phyloP scores from a whole-genome alignment of 768 basidiomycete genomes.

The Neoboletus brunneissimus region DNA sequence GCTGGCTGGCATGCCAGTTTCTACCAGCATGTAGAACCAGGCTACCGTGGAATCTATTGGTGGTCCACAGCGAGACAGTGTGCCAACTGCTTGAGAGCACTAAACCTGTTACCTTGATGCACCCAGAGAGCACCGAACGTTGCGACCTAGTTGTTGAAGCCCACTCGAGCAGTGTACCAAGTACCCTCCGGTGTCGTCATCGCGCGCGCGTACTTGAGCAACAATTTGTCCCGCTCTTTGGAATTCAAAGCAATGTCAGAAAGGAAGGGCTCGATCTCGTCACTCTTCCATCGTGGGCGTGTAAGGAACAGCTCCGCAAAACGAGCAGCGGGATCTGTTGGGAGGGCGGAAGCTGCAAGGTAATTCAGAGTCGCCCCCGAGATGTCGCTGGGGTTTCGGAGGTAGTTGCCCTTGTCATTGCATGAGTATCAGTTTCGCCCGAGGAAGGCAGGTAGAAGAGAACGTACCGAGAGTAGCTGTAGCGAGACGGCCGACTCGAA shows the following conservation, averaged over 20 bases:
- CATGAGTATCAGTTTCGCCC: background rate
- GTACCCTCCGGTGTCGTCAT: conserved; percentile 63
- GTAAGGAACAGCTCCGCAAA: conserved; percentile 89
- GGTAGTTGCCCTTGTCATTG: conserved; percentile 71
- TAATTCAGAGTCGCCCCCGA: conserved; percentile 51
- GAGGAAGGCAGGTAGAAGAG: background rate
- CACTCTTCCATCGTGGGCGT: conserved; percentile 68
- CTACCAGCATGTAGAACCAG: background rate
- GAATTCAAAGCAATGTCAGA: conserved; percentile 75
- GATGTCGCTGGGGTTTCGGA: conserved; percentile 42
- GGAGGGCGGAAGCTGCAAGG: conserved; percentile 73
- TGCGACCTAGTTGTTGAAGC: conserved; percentile 46
- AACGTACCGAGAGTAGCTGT: conserved; percentile 60
- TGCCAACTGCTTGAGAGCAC: background rate
- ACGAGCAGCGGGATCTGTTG: conserved; percentile 72
- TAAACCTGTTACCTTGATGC: background rate
- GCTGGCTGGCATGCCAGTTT: background rate
- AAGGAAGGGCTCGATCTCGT: conserved; percentile 82
- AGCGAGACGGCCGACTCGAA: conserved; percentile 66
- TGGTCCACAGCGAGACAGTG: background rate
- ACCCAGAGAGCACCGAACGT: background rate
- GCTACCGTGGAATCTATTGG: background rate
- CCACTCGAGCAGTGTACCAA: conserved; percentile 73
- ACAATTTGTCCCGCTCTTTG: conserved; percentile 84
- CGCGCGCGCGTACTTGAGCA: conserved; percentile 83